Percentiles rank a stretch among this genome's conserved stretches.
phyloP scores from a whole-genome alignment of 345 rosid species.

The Ailanthus altissimus region DNA sequence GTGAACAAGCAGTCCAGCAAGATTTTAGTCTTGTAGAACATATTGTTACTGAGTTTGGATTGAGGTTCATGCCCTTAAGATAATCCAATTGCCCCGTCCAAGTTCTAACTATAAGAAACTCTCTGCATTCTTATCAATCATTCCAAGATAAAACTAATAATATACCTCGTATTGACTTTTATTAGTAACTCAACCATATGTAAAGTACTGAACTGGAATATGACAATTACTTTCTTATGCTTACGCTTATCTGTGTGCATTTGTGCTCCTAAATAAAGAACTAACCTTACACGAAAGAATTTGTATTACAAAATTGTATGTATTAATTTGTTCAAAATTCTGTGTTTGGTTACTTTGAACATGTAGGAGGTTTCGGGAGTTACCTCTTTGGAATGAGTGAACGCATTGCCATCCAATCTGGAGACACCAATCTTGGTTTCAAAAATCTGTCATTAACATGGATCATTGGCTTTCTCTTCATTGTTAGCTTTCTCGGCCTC shows the following conservation, averaged over 20 bases:
- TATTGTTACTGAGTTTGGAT: not conserved
- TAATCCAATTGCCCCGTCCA: not conserved
- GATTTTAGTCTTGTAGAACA: not conserved
- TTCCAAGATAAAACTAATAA: not conserved
- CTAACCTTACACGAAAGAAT: not conserved
- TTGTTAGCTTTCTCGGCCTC: slow-evolving; percentile 90
- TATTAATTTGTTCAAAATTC: not conserved
- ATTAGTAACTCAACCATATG: not conserved
- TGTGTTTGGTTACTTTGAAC: slow-evolving; percentile 13
- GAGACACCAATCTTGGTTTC: slow-evolving; percentile 33
- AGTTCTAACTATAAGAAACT: not conserved
- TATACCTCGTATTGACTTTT: not conserved
- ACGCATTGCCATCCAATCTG: slow-evolving; percentile 52
- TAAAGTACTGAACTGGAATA: not conserved
- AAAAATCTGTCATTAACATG: slow-evolving; percentile 61
- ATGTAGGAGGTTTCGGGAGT: slow-evolving; percentile 74
- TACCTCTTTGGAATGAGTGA: slow-evolving; percentile 78
- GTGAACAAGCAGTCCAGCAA: not conserved
- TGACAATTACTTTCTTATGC: not conserved
- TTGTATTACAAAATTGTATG: not conserved
- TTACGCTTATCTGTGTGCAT: not conserved
- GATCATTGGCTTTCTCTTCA: slow-evolving; percentile 81
- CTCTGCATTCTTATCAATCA: not conserved
- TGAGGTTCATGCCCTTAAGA: not conserved
- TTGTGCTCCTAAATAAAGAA: not conserved